A percentile compares a stretch with the other conserved stretches of the same genome.
These are phyloP conservation scores for Eucalyptus pauciflora DNA, from an alignment of 345 rosid species.

Conservation along the genomic window DNA sequence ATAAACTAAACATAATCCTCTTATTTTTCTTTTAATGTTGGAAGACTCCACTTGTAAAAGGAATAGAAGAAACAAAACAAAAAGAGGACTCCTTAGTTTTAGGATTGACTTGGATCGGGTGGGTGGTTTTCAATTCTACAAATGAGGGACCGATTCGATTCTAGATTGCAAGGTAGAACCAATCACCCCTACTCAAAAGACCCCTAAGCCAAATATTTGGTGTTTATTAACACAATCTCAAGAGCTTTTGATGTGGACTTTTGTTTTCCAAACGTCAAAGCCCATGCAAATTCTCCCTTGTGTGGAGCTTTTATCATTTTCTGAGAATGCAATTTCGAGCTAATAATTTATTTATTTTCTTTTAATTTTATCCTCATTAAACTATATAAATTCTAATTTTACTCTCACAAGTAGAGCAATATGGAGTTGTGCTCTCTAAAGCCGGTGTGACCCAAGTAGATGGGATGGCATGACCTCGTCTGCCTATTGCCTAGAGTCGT, in stretches of 20 bases:
- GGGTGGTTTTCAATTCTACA: rapidly evolving
- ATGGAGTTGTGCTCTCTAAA: rapidly evolving
- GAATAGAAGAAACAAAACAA: background rate
- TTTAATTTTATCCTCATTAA: too few relatives aligned
- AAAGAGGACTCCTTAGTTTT: background rate
- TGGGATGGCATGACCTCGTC: background rate
- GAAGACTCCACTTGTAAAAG: background rate
- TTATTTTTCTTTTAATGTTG: background rate
- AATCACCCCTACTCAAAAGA: background rate
- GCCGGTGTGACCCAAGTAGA: rapidly evolving
- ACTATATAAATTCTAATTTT: rapidly evolving
- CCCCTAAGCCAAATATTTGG: rapidly evolving
- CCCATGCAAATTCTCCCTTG: background rate
- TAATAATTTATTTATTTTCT: background rate
- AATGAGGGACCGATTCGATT: rapidly evolving
- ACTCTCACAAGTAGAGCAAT: too few relatives aligned
- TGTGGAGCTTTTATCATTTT: background rate
- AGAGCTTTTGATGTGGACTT: background rate
- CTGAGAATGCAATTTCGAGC: background rate
- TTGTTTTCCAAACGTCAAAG: background rate
- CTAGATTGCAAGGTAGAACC: rapidly evolving
- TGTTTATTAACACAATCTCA: rapidly evolving
- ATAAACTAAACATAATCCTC: background rate
- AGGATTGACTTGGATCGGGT: rapidly evolving
- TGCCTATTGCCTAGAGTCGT: rapidly evolving